phyloP scores from a whole-genome alignment of 2,329 filamentous ascomycete species.

The Ophiocordyceps camponoti-saundersi region DNA sequence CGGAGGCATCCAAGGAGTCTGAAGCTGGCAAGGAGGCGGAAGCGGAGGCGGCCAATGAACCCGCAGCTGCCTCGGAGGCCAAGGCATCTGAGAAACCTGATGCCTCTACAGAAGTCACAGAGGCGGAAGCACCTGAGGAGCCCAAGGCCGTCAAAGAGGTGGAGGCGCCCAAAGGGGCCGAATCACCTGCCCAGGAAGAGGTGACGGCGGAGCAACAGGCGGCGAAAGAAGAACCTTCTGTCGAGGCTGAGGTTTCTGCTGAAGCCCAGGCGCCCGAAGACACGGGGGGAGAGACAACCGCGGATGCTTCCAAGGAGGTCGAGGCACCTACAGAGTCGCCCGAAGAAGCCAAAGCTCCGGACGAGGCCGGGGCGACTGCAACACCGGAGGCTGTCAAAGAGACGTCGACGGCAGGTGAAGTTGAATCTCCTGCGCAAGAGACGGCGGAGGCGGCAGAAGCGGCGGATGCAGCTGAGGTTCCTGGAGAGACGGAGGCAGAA shows the following conservation, averaged over 20 bases:
- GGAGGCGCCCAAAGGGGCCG: neutral
- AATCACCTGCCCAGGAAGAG: neutral
- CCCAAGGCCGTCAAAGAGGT: neutral
- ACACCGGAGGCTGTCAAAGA: constrained; percentile 2
- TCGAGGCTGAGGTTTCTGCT: neutral
- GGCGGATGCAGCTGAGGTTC: neutral
- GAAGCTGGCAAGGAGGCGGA: neutral
- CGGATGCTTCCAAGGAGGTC: neutral
- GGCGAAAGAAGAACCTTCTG: too few relatives aligned
- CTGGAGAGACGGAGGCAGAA: neutral
- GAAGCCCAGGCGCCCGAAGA: neutral
- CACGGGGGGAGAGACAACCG: neutral
- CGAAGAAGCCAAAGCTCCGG: neutral
- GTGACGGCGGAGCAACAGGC: too few relatives aligned
- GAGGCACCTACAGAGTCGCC: neutral
- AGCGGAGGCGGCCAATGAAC: constrained; percentile 3
- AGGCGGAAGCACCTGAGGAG: neutral
- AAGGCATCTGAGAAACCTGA: neutral
- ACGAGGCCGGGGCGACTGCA: neutral
- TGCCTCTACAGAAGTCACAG: neutral
- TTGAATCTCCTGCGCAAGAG: neutral
- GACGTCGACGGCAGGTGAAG: neutral
- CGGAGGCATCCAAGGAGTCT: neutral
- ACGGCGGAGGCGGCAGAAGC: constrained; percentile 1
- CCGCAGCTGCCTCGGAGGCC: neutral